These are phyloP conservation scores for Pleurostoma richardsiae DNA, from an alignment of 2,329 filamentous ascomycete genomes.

Conservation along the genomic window DNA sequence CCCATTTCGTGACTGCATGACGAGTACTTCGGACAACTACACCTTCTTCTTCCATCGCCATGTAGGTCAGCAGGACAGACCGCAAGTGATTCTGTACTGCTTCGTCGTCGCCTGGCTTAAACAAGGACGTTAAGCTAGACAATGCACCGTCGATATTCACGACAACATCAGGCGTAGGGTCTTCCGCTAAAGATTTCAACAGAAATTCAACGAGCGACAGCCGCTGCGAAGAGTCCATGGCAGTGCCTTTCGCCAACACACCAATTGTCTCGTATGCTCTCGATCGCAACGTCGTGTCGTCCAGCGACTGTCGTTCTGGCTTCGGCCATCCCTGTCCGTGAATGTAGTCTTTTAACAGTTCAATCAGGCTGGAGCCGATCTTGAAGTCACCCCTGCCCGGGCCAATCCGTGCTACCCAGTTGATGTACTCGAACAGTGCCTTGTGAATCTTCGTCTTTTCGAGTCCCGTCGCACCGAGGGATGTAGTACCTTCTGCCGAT, in stretches of 20 bases:
- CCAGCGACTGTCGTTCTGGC: slow-evolving; percentile 36
- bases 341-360: slow-evolving; percentile 68
- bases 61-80: slow-evolving; percentile 62
- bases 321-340: slow-evolving; percentile 80
- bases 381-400: slow-evolving; percentile 51
- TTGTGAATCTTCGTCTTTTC: slow-evolving; percentile 76
- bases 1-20: slow-evolving; percentile 81
- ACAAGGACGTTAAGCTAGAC: slow-evolving; percentile 60
- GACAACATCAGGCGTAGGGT: slow-evolving; percentile 69
- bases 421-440: slow-evolving; percentile 80
- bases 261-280: slow-evolving; percentile 91
- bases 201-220: slow-evolving; percentile 64
- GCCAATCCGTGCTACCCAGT: slow-evolving; percentile 78
- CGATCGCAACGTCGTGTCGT: slow-evolving; percentile 64
- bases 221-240: slow-evolving; percentile 49
- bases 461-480: slow-evolving; percentile 48
- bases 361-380: slow-evolving; percentile 65
- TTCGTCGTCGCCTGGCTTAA: slow-evolving; percentile 24
- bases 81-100: slow-evolving; percentile 28
- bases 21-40: slow-evolving; percentile 67
- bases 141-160: slow-evolving; percentile 88
- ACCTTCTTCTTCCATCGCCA: slow-evolving; percentile 45
- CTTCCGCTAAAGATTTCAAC: slow-evolving; percentile 76
- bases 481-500: slow-evolving; percentile 10
- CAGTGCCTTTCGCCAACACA: slow-evolving; percentile 63